Evolutionary conservation across 768 basidiomycete genomes (phyloP), one percentile per base, ranked within the genome.

Genomic region (Piloderma croceum): DNA sequence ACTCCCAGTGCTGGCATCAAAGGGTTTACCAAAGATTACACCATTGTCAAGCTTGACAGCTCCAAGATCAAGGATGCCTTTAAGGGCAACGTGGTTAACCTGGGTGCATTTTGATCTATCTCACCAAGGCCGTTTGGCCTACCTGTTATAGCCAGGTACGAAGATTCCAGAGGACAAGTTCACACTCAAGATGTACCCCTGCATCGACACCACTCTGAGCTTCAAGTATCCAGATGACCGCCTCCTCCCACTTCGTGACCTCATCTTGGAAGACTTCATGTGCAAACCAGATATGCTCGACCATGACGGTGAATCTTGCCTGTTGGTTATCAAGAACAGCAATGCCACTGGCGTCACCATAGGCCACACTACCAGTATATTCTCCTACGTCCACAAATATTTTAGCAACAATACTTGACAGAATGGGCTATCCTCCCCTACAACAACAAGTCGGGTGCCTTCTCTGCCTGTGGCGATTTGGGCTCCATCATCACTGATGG

Each of bases 271-370:
- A 7, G 44, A 57, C 6, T 43, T 56, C n/a, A 56, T 70, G 52
- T 49, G 36, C 38, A 18, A 43, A 11, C 60, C 66, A 5, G 41
- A 31, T 24, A 46, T 46, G 34, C 21, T 39, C 19, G 54, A 63
- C 43, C 32, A 32, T 12, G 31, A 59, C 25, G 35, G 37, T 24
- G 53, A 62, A 2, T 42, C 50, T 0, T 55, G 53, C 46, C n/a
- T 69, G 6, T 38, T 61, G 17, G 69, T 67, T 11, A 41, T 64
- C 31, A 67, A 71, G 53, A 41, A 44, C 40, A 65, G 69, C 31
- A 46, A 20, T 21, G 39, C 45, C 23, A 55, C 64, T 18, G 53
- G 51, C 21, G 29, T 56, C 18, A 61, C 63, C 20, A 42, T 64
- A n/a, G 63, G 64, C 42, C 56, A 52, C 21, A 35, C 45, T 31